Evolutionary conservation across 495 filamentous ascomycete genomes (phyloP).

Genomic region (Annulohypoxylon maeteangense): DNA sequence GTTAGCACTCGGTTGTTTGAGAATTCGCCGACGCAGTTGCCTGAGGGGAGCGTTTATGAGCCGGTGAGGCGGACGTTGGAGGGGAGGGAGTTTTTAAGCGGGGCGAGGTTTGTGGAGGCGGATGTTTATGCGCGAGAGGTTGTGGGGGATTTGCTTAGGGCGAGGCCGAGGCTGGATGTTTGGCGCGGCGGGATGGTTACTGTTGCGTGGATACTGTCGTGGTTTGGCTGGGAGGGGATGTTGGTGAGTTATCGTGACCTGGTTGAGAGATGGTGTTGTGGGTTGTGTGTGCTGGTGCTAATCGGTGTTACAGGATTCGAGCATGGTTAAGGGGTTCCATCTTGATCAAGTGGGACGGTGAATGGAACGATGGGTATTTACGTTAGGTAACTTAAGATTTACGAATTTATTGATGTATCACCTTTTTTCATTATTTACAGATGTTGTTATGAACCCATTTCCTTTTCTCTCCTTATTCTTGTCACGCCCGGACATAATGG

Average conservation of each 20-base stretch:
- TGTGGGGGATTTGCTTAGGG: constrained; percentile 44
- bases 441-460: too few relatives aligned
- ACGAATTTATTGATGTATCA: too few relatives aligned
- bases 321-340: background rate
- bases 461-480: too few relatives aligned
- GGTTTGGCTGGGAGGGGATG: constrained; percentile 37
- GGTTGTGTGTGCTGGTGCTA: background rate
- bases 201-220: constrained; percentile 41
- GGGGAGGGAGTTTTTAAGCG: constrained; percentile 34
- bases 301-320: background rate
- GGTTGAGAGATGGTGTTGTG: background rate
- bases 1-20: constrained; percentile 44
- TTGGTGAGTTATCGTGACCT: constrained; percentile 29
- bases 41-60: constrained; percentile 35
- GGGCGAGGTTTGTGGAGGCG: constrained; percentile 32
- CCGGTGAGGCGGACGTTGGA: constrained; percentile 30
- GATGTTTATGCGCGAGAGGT: constrained; percentile 48
- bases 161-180: constrained; percentile 42
- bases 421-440: too few relatives aligned
- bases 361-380: too few relatives aligned
- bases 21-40: constrained; percentile 39
- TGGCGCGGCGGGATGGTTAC: constrained; percentile 49
- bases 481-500: too few relatives aligned
- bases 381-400: too few relatives aligned
- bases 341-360: background rate